These are phyloP conservation scores for Yamadazyma dushanensis DNA, from an alignment of 1,139 yeast genomes.

Conservation along the genomic window DNA sequence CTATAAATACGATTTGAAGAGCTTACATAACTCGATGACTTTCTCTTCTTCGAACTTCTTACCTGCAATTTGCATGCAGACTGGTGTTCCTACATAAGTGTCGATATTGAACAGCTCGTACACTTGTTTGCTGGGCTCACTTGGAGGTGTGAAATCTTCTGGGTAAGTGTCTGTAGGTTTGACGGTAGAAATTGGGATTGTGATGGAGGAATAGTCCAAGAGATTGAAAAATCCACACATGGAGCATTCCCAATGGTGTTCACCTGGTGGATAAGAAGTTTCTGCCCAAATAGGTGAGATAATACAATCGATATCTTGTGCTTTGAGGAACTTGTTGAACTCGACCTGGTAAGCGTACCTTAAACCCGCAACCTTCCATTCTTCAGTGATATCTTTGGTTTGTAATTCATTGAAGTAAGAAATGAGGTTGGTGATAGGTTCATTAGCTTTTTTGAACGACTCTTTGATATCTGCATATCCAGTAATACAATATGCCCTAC, in stretches of 20 bases:
- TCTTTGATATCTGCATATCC: conserved; percentile 45
- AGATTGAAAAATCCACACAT: conserved; percentile 63
- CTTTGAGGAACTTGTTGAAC: conserved; percentile 46
- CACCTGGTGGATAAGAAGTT: conserved; percentile 62
- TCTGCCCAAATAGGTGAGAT: conserved; percentile 64
- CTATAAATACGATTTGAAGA: conserved; percentile 5
- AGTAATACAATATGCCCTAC: conserved; percentile 48
- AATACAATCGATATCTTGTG: conserved; percentile 58
- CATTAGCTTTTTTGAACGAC: conserved; percentile 52
- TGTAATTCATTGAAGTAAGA: conserved; percentile 51
- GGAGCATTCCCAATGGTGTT: conserved; percentile 57
- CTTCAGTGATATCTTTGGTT: conserved; percentile 36
- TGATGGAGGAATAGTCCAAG: conserved; percentile 54
- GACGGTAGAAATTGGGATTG: conserved; percentile 51
- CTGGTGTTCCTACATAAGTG: conserved; percentile 27
- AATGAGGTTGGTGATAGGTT: conserved; percentile 36
- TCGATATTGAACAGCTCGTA: conserved; percentile 22
- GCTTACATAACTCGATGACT: conserved; percentile 18
- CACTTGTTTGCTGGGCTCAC: conserved; percentile 35
- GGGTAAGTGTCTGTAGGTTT: conserved; percentile 29
- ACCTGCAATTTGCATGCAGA: conserved; percentile 29
- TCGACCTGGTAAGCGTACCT: conserved; percentile 52
- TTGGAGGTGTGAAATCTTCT: conserved; percentile 20
- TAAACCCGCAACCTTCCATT: conserved; percentile 39
- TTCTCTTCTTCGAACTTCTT: conserved; percentile 31